A percentile compares a stretch with the other conserved stretches of the same genome.
phyloP scores from a whole-genome alignment of 1,284 basidiomycete species.

The Ustilago tritici region DNA sequence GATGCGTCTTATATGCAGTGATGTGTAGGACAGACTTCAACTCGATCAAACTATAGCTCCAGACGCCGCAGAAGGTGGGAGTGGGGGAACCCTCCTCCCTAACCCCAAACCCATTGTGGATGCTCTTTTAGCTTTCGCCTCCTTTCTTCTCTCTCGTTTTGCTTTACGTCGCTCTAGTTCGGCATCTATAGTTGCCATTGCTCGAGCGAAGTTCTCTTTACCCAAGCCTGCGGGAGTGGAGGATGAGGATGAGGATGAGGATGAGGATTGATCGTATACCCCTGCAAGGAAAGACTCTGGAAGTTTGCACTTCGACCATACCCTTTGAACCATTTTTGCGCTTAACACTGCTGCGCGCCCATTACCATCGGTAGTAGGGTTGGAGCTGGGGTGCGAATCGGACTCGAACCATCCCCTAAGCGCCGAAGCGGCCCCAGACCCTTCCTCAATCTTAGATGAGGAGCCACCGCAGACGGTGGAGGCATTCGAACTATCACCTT shows the following conservation, averaged over 20 bases:
- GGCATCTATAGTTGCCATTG: constrained; percentile 36
- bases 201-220: constrained; percentile 22
- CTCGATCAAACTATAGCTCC: too few relatives aligned
- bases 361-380: neutral
- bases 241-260: neutral
- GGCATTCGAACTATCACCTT: constrained; percentile 5
- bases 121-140: neutral
- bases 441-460: neutral
- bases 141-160: constrained; percentile 5
- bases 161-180: constrained; percentile 25
- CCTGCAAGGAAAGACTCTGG: constrained; percentile 14
- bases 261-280: constrained; percentile 28
- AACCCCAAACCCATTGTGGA: neutral
- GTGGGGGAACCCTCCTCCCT: constrained; percentile 19
- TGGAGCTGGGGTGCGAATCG: constrained; percentile 10
- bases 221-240: neutral
- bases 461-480: constrained; percentile 4
- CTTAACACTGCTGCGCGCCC: neutral
- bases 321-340: constrained; percentile 10
- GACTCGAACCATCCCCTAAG: constrained; percentile 47
- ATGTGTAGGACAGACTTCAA: too few relatives aligned
- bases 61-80: constrained; percentile 7
- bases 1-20: too few relatives aligned
- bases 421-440: constrained; percentile 21
- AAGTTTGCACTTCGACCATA: constrained; percentile 32